Evolutionary conservation across 2,329 filamentous ascomycete genomes (phyloP), one percentile per base, ranked within the genome.

Genomic region (Penicillium sp.): DNA sequence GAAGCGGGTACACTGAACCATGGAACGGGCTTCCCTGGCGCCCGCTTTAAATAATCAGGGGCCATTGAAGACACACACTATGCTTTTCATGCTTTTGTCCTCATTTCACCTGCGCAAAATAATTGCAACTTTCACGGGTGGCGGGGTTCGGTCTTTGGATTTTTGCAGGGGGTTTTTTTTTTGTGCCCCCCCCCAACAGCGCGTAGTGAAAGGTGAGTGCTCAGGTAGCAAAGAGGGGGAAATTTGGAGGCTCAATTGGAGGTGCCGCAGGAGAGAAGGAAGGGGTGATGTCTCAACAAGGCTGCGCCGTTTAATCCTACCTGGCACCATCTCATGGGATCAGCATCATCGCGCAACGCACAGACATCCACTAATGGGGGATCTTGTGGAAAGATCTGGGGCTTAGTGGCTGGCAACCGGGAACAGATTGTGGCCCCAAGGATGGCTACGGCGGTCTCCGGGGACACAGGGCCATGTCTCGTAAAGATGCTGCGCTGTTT

Each of bases 1-100:
- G 53, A 62, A 68, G 71, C 70, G 71, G 70, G 69, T 72, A 71
- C 69, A 35, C 58, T 63, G 56, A 67, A 68, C 65, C 66, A 67
- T 69, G 67, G 64, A 63, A 63, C 62, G 55, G 53, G 37, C 45
- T 54, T 60, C 59, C 55, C 58, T 65, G 61, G 57, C 59, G 56
- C 61, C 65, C 65, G 65, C 65, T 66, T 67, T 67, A 67, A 67
- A 67, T 67, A 65, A 60, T 63, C 56, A 48, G 58, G 41, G 50
- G 23, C 46, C 52, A 60, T 51, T 15, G 47, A 47, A 40, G 41
- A 19, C 23, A 43, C 23, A 43, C 49, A 47, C 41, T 9, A 38
- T 45, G 52, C 51, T 27, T 46, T 41, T 46, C 46, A 50, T 42
- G 33, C 35, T 23, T 52, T 35, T 23, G 50, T 19, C 12, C 4